These are phyloP conservation scores for Serendipita vermifera DNA, from an alignment of 768 basidiomycete genomes.

Conservation along the genomic window DNA sequence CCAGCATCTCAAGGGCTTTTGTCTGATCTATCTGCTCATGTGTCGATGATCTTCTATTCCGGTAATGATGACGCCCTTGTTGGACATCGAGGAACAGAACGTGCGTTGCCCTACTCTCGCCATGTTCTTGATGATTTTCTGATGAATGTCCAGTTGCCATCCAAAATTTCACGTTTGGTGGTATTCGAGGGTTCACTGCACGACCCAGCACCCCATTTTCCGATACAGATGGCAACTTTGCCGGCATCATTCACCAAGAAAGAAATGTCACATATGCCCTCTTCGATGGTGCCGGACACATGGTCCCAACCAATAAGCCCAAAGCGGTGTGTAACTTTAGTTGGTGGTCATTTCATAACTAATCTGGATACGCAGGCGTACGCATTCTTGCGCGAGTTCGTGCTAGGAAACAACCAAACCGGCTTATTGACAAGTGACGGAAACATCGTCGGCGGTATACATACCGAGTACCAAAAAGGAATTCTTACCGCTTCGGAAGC, in stretches of 20 bases:
- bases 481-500: not conserved
- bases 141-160: not conserved
- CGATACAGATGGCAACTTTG: conserved; percentile 11
- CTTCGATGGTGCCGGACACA: conserved; percentile 14
- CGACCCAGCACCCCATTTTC: conserved; percentile 9
- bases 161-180: conserved; percentile 15
- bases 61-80: conserved; percentile 59
- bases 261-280: conserved; percentile 13
- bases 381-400: conserved; percentile 12
- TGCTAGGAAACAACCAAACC: conserved; percentile 11
- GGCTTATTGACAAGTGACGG: conserved; percentile 4
- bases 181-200: conserved; percentile 14
- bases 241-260: conserved; percentile 14
- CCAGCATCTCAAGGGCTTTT: conserved; percentile 30
- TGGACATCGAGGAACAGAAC: conserved; percentile 49
- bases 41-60: conserved; percentile 48
- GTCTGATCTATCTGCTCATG: conserved; percentile 50
- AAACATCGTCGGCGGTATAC: not conserved
- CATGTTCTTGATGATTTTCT: not conserved
- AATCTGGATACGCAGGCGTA: not conserved
- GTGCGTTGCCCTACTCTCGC: conserved; percentile 24
- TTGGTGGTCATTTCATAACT: not conserved
- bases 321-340: not conserved
- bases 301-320: conserved; percentile 14
- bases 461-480: not conserved